A percentile compares a stretch with the other conserved stretches of the same genome.
These are phyloP conservation scores for Pleurotus tuber-regium DNA, from an alignment of 768 basidiomycete species.

Conservation along the genomic window DNA sequence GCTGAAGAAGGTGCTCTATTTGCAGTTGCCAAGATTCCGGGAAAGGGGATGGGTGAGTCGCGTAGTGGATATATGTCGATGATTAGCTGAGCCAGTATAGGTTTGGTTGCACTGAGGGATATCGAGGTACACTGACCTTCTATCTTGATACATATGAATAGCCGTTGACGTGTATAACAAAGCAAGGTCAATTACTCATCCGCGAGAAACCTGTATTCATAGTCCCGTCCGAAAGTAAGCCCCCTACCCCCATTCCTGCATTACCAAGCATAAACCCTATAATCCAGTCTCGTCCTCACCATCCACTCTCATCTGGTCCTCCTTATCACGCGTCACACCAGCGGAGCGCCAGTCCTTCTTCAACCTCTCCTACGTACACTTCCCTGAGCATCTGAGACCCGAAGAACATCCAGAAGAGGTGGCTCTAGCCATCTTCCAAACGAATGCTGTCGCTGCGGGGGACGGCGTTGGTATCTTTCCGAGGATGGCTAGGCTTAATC, in stretches of 20 bases:
- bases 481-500: conserved; percentile 64
- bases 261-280: not conserved
- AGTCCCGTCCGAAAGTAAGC: conserved; percentile 48
- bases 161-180: not conserved
- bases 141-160: not conserved
- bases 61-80: conserved; percentile 1
- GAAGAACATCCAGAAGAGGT: conserved; percentile 38
- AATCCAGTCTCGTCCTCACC: conserved; percentile 43
- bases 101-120: conserved; percentile 7
- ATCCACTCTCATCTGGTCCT: conserved; percentile 35
- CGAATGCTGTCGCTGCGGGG: conserved; percentile 61
- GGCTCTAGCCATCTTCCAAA: conserved; percentile 65
- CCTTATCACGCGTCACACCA: conserved; percentile 30
- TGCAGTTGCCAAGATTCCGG: not conserved
- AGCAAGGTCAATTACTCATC: conserved; percentile 62
- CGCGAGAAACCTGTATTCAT: conserved; percentile 54
- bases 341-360: conserved; percentile 40
- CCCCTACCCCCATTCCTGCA: not conserved
- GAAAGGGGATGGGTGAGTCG: conserved; percentile 16
- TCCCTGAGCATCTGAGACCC: conserved; percentile 40
- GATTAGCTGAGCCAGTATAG: conserved; percentile 7
- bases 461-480: conserved; percentile 61
- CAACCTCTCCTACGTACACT: conserved; percentile 55
- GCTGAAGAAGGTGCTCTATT: not conserved
- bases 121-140: not conserved